Evolutionary conservation across 768 basidiomycete genomes (phyloP).

Genomic region (Suillus lakei): DNA sequence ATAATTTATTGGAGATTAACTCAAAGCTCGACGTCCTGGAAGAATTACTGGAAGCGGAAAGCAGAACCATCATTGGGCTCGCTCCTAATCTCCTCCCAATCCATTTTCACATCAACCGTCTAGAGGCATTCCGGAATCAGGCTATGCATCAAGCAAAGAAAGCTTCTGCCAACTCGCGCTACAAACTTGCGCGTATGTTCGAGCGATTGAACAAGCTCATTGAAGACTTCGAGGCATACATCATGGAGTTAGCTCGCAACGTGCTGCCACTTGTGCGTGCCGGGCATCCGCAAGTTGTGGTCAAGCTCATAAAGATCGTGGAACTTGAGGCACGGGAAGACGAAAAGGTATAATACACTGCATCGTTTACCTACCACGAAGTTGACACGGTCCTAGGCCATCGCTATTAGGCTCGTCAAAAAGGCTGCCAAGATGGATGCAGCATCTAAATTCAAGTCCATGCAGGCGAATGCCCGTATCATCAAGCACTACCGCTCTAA

Average conservation of each 20-base stretch:
- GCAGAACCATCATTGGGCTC: constrained; percentile 79
- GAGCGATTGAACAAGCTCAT: constrained; percentile 84
- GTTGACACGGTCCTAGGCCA: constrained; percentile 59
- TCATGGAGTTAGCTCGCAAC: constrained; percentile 76
- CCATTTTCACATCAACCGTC: constrained; percentile 89
- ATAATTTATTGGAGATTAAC: constrained; percentile 92
- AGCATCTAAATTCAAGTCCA: constrained; percentile 90
- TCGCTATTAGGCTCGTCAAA: constrained; percentile 92
- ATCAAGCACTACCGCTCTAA: constrained; percentile 97
- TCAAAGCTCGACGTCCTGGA: constrained; percentile 80
- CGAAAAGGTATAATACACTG: constrained; percentile 71
- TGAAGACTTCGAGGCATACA: constrained; percentile 83
- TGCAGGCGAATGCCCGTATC: constrained; percentile 90
- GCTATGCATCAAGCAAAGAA: constrained; percentile 94
- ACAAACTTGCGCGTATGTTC: constrained; percentile 79
- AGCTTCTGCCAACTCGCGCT: constrained; percentile 66
- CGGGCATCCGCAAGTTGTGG: constrained; percentile 84
- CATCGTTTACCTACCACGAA: not conserved
- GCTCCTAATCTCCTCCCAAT: constrained; percentile 88
- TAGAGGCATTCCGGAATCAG: constrained; percentile 93
- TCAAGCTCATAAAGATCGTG: constrained; percentile 90
- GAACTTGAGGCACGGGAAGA: constrained; percentile 94
- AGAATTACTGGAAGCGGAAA: constrained; percentile 75
- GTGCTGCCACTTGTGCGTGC: constrained; percentile 79
- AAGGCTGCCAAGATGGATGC: constrained; percentile 93